Base-by-base conservation (phyloP, 2,329 filamentous ascomycete genomes). In the Decorospora gaudefroyi region DNA sequence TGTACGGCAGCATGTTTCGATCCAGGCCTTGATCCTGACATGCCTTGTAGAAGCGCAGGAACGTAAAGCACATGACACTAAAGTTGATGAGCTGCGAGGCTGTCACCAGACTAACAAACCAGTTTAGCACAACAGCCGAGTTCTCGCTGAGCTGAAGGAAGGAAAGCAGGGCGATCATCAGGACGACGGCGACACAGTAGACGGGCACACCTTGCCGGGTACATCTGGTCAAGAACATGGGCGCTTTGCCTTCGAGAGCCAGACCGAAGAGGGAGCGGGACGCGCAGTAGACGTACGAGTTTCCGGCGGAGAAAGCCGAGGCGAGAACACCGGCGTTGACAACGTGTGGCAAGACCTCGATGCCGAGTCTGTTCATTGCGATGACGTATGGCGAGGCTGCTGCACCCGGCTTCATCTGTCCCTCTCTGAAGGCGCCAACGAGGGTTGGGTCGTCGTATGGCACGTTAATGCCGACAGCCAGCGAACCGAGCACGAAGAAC, bases 401-500 rank as follows among this genome's bases (percentile, higher is more conserved):
- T 2, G 87, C 87, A 29, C 85, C 85, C 0, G 85, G 80, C 30
- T 78, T 73, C n/a, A n/a, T n/a, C n/a, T n/a, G n/a, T 36, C 76
- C 78, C 10, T 77, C 72, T 1, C 70, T 70, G 58, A 87, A 87
- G 0, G 84, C 85, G 34, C 76, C 77, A 2, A 71, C 77, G 51
- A 92, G 77, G 6, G 77, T 76, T 1, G 73, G 55, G 56, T 91
- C 82, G 53, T 90, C 82, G 49, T 84, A 83, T 0, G 87, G 86
- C 47, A 88, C 77, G 66, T 86, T 86, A 1, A 89, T 76, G 8
- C 75, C 74, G 79, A 25, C 91, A 82, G 15, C 88, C 65, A 93
- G 76, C 0, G 86, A 83, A 1, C 87, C 87, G 1, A 90, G 78
- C 26, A 89, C 79, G 71, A 90, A 91, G 68, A 92, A 91, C 1